Base-by-base conservation (phyloP, 257 asterid species). In the Primulina huaijiensis region DNA sequence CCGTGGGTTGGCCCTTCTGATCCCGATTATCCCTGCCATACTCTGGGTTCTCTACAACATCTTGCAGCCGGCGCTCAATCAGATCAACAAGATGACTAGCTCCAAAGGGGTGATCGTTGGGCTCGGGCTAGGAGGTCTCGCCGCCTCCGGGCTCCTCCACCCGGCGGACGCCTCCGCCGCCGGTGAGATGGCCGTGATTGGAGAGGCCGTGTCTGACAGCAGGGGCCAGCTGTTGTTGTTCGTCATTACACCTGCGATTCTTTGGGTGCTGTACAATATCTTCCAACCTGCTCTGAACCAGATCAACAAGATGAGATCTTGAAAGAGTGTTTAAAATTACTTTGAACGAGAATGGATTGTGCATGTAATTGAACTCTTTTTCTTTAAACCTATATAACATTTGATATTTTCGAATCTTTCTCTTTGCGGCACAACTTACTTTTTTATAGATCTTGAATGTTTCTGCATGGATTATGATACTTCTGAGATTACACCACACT, bases 21-120 rank as follows among this genome's bases (percentile, higher is more conserved):
- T 84, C 1, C 87, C 86, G 3, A 33, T 84, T 9, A 19, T 82
- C 19, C 89, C 89, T 1, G 87, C 89, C 40, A 50, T 84, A 0
- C 82, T 78, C 8, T 84, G 89, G 89, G 89, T 84, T 23, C 85
- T 82, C 10, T 84, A n/a, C 80, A 84, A 84, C 77, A 84, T 84
- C 55, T 79, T 84, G 65, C 85, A 82, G 59, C 89, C 89, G 1
- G 85, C 87, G 0, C 76, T 84, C 3, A 84, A 84, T 61, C 89
- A 84, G 72, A 25, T 84, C 62, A 79, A 82, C 74, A 62, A 29
- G 63, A 84, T 84, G 89, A 84, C 70, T 70, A 78, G 80, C 65
- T 40, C 62, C 7, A 76, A 75, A 57, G 87, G 85, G 53, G 29
- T 82, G 55, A 68, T 84, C 55, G n/a, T 79, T 0, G 87, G 87